Evolutionary conservation across 2,329 filamentous ascomycete species (phyloP), one percentile per base, ranked within the genome.

Genomic region (Hymenotorrendiella dingleyae): DNA sequence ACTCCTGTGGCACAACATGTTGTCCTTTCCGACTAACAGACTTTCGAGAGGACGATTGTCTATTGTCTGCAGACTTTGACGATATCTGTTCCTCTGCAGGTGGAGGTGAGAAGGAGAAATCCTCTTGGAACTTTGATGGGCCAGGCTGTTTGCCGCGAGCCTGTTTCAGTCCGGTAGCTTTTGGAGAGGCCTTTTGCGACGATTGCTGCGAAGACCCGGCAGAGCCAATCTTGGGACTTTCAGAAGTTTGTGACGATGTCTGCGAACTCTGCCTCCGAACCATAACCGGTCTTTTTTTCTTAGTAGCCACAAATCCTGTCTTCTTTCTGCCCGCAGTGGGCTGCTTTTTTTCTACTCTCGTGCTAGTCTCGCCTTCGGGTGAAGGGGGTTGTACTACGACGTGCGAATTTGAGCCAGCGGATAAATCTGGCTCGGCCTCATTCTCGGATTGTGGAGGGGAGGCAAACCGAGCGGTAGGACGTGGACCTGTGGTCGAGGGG

Each of bases 391-490:
- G 48, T 35, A 56, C 46, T 6, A 54, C 51, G 12, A 53, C 51
- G 36, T 58, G 56, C 29, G 56, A 49, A 26, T 60, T 60, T 9
- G 67, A 66, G 52, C 66, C 71, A 17, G 61, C 62, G 5, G 70
- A 69, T 4, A 66, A 70, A 24, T 60, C 60, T n/a, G 64, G 59
- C 20, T 66, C 59, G 41, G 48, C 52, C 42, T 62, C 62, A 30
- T 68, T 67, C 37, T 67, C 67, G 23, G 72, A 73, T 22, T 66
- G 67, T 23, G 69, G 69, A 2, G 76, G 76, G 12, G 74, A 74
- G 6, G 72, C 69, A 52, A 81, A 80, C n/a, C 76, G 72, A 41
- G 77, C 76, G 7, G 75, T 80, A n/a, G 74, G 76, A 16, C 73
- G 68, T 10, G 74, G 71, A 4, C 74, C 73, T 12, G 68, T 70